Evolutionary conservation across 768 basidiomycete species (phyloP), one percentile per base, ranked within the genome.

Genomic region (Suillus variegatus): DNA sequence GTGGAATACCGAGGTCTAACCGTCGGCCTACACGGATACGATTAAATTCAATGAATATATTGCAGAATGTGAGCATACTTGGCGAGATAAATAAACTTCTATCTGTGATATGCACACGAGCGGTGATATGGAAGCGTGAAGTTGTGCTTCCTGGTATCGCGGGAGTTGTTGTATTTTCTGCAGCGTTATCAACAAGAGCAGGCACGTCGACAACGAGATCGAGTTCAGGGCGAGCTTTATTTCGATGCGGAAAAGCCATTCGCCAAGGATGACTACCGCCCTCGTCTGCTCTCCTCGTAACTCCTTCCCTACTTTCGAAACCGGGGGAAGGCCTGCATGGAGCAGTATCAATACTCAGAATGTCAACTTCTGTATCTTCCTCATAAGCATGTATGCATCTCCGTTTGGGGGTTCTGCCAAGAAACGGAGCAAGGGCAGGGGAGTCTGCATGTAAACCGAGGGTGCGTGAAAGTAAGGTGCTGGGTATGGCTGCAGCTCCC

Each of bases 381-480:
- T 72, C 72, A 44, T 77, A 72, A 12, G 76, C 76, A 41, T 79
- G 75, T 64, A 85, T 81, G 25, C 74, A 73, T 35, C 83, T 79
- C 56, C 78, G 78, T 70, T 78, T 81, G 0, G 81, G 76, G 20
- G 74, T 73, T 62, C 79, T 79, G 9, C 84, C 84, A 40, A 85
- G 79, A 69, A 85, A 85, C 6, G 77, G 82, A 14, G 84, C 84
- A 22, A 85, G 78, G 1, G 82, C 81, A 35, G 84, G 81, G 9
- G 84, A 81, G 63, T 85, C 85, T n/a, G 74, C 76, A 62, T 86
- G 84, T 66, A 81, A 75, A 32, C 85, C 84, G 13, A 85, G 77
- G 9, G 83, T 83, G 54, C 80, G 78, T 10, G 82, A 80, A 32
- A 85, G 68, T n/a, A 82, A 76, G 8, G 80, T 79, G 36, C 77